These are phyloP conservation scores for Platanus orientalis DNA, from an alignment of 164 flowering plant species.

Conservation along the genomic window DNA sequence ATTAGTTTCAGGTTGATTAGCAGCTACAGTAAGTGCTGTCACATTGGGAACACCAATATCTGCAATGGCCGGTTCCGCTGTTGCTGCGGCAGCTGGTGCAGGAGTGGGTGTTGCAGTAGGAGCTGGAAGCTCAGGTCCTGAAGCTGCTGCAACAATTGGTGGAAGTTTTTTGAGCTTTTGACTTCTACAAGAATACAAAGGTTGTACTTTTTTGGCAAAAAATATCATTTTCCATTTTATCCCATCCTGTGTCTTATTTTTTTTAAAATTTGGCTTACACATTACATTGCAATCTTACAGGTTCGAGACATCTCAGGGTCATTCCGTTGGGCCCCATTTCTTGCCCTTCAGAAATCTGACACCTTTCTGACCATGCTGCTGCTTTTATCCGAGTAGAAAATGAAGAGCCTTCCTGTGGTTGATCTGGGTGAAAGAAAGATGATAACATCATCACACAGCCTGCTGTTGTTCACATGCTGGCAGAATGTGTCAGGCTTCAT, in stretches of 20 bases:
- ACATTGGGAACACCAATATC: not conserved
- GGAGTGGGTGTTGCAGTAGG: too few species aligned
- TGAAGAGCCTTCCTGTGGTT: slow-evolving; percentile 96
- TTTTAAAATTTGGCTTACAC: not conserved
- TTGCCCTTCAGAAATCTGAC: slow-evolving; percentile 79
- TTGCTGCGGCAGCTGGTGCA: too few species aligned
- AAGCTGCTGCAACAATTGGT: slow-evolving; percentile 46
- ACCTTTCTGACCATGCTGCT: slow-evolving; percentile 87
- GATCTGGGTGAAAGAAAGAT: slow-evolving; percentile 71
- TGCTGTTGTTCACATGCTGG: slow-evolving; percentile 92
- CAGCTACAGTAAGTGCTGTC: too few species aligned
- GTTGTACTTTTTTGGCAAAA: slow-evolving; percentile 22
- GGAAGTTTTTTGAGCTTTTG: slow-evolving; percentile 86
- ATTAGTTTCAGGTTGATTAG: too few species aligned
- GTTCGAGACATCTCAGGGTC: slow-evolving; percentile 89
- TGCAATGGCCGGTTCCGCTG: too few species aligned
- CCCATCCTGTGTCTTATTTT: not conserved
- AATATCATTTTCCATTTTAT: not conserved
- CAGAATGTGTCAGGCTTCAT: slow-evolving; percentile 88
- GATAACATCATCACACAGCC: slow-evolving; percentile 85
- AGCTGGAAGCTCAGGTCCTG: slow-evolving; percentile 37
- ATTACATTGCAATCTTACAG: slow-evolving; percentile 30
- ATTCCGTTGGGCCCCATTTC: slow-evolving; percentile 99
- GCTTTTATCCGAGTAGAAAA: slow-evolving; percentile 90
- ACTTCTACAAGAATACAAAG: slow-evolving; percentile 80